Evolutionary conservation across 208 protist genomes (phyloP).

Genomic region (Trypanosoma congolense): DNA sequence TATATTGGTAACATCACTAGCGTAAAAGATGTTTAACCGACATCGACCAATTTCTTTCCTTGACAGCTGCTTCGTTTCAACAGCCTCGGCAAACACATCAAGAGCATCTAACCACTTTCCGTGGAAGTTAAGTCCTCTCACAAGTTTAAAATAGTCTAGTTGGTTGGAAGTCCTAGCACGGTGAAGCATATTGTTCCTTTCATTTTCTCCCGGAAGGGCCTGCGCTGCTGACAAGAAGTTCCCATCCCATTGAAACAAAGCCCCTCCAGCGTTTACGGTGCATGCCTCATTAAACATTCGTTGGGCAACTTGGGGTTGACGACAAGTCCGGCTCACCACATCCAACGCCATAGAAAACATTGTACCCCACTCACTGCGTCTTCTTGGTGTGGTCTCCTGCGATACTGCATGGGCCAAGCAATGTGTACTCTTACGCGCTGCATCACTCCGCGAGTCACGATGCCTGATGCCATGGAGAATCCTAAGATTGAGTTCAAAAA

Average conservation of each 20-base stretch:
- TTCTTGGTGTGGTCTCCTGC: not conserved
- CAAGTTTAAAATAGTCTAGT: slow-evolving; percentile 45
- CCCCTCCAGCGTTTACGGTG: slow-evolving; percentile 3
- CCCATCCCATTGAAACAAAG: slow-evolving; percentile 44
- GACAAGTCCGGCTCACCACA: slow-evolving; percentile 19
- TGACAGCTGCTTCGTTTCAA: slow-evolving; percentile 20
- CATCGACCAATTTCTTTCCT: slow-evolving; percentile 33
- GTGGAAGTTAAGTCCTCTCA: slow-evolving; percentile 46
- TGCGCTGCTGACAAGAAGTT: slow-evolving; percentile 53
- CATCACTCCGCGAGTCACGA: not conserved
- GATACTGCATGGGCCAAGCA: not conserved
- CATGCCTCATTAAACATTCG: slow-evolving; percentile 16
- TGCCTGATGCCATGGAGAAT: slow-evolving; percentile 19
- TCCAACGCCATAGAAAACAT: slow-evolving; percentile 54
- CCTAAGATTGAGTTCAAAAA: slow-evolving; percentile 43
- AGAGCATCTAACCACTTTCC: slow-evolving; percentile 35
- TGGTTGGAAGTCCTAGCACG: slow-evolving; percentile 23
- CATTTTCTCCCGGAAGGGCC: slow-evolving; percentile 18
- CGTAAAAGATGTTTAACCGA: slow-evolving; percentile 37
- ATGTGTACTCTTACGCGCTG: not conserved
- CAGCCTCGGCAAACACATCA: slow-evolving; percentile 27
- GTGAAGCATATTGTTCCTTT: slow-evolving; percentile 25
- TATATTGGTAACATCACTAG: slow-evolving; percentile 22
- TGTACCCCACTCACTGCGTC: slow-evolving; percentile 33
- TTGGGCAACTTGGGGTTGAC: slow-evolving; percentile 20